These are phyloP conservation scores for Botryotinia calthae DNA, from an alignment of 2,329 filamentous ascomycete genomes.

Conservation along the genomic window DNA sequence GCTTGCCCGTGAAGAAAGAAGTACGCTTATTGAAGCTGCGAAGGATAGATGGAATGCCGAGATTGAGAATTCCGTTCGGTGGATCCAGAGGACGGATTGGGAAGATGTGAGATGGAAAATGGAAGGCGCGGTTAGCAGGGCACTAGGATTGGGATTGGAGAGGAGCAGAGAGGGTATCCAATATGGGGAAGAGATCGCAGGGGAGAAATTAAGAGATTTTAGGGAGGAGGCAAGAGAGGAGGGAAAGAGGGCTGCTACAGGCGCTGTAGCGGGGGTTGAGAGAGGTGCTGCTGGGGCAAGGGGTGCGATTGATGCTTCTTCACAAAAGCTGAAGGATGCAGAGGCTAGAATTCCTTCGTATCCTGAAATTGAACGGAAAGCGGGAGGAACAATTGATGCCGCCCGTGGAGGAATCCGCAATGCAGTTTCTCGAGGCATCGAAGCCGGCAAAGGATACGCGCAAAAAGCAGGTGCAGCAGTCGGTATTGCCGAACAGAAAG, in stretches of 20 bases:
- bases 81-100: constrained; percentile 67
- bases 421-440: constrained; percentile 38
- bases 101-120: constrained; percentile 56
- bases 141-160: constrained; percentile 40
- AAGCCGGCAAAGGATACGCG: constrained; percentile 41
- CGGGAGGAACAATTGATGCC: constrained; percentile 41
- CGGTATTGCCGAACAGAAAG: constrained; percentile 41
- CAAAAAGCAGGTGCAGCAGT: constrained; percentile 43
- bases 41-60: constrained; percentile 80
- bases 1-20: constrained; percentile 50
- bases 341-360: constrained; percentile 32
- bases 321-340: constrained; percentile 30
- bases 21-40: constrained; percentile 60
- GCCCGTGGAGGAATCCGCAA: constrained; percentile 42
- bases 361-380: constrained; percentile 27
- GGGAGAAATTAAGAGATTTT: constrained; percentile 40
- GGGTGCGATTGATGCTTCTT: constrained; percentile 26
- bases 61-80: constrained; percentile 62
- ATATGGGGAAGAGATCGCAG: constrained; percentile 36
- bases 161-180: constrained; percentile 36
- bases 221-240: constrained; percentile 43
- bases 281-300: constrained; percentile 26
- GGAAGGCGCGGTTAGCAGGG: constrained; percentile 48
- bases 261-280: constrained; percentile 28
- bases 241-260: constrained; percentile 32